Evolutionary conservation across 306 rosid species (phyloP).

Genomic region (Cucurbita moschata): DNA sequence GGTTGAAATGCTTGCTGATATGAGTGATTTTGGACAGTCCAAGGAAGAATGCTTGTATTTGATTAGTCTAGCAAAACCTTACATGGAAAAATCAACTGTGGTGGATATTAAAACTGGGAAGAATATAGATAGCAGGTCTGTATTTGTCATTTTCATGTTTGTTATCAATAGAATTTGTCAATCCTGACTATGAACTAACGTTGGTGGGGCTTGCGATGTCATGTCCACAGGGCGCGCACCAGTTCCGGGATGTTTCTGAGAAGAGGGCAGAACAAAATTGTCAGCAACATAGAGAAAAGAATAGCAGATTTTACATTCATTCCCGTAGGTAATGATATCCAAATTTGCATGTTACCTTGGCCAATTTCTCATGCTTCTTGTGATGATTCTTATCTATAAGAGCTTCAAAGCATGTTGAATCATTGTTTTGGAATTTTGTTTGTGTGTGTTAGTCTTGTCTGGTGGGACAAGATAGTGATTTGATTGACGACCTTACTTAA

Average conservation of each 20-base stretch:
- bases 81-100: constrained; percentile 63
- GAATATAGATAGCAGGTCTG: constrained; percentile 72
- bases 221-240: constrained; percentile 64
- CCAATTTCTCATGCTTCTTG: background rate
- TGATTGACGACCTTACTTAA: background rate
- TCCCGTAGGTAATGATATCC: constrained; percentile 42
- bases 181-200: background rate
- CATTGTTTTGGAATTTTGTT: background rate
- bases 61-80: constrained; percentile 59
- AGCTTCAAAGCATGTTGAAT: background rate
- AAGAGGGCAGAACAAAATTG: constrained; percentile 60
- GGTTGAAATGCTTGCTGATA: background rate
- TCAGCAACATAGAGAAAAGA: constrained; percentile 57
- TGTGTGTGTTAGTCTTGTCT: background rate
- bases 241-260: constrained; percentile 76
- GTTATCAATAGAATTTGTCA: background rate
- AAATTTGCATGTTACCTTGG: background rate
- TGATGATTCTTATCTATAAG: background rate
- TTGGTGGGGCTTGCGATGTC: background rate
- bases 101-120: constrained; percentile 64
- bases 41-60: constrained; percentile 77
- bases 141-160: background rate
- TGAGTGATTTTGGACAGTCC: constrained; percentile 46
- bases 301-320: constrained; percentile 80
- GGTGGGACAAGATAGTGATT: background rate